Percentiles rank a stretch among this genome's conserved stretches.
These are phyloP conservation scores for Diaporthe nobilis DNA, from an alignment of 2,329 filamentous ascomycete genomes.

Conservation along the genomic window DNA sequence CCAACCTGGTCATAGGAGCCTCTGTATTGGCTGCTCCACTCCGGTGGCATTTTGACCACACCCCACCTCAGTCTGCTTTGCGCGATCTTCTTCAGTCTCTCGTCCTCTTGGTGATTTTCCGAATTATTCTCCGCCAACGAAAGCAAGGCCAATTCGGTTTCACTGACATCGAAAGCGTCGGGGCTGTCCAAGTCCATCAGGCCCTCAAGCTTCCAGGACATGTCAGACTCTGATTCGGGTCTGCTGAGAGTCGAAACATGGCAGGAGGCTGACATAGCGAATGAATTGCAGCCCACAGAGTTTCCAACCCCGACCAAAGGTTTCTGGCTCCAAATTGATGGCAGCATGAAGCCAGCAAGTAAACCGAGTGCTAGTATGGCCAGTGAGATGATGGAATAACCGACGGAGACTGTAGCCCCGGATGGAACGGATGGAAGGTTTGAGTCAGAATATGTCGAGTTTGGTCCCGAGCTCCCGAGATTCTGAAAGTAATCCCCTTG, in stretches of 20 bases:
- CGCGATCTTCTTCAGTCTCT: not conserved
- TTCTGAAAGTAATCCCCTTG: not conserved
- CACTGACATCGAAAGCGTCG: not conserved
- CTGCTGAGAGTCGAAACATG: not conserved
- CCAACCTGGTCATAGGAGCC: not conserved
- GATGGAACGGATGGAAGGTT: not conserved
- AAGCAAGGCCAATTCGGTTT: not conserved
- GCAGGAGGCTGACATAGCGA: not conserved
- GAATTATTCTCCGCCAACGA: not conserved
- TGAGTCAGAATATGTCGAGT: not conserved
- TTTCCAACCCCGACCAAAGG: not conserved
- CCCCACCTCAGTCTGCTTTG: constrained; percentile 7
- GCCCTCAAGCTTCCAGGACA: not conserved
- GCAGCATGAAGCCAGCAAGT: not conserved
- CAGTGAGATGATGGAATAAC: not conserved
- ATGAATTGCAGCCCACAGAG: not conserved
- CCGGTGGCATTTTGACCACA: not conserved
- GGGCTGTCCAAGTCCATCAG: not conserved
- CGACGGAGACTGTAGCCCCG: not conserved
- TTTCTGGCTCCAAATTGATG: not conserved
- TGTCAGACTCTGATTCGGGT: not conserved
- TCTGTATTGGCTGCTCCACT: not conserved
- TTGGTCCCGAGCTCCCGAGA: not conserved
- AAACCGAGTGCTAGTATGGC: not conserved
- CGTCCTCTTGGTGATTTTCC: not conserved